Conservation (phyloP, 225 moss, liverwort and hornwort genomes). For the Polytrichum formosum region DNA sequence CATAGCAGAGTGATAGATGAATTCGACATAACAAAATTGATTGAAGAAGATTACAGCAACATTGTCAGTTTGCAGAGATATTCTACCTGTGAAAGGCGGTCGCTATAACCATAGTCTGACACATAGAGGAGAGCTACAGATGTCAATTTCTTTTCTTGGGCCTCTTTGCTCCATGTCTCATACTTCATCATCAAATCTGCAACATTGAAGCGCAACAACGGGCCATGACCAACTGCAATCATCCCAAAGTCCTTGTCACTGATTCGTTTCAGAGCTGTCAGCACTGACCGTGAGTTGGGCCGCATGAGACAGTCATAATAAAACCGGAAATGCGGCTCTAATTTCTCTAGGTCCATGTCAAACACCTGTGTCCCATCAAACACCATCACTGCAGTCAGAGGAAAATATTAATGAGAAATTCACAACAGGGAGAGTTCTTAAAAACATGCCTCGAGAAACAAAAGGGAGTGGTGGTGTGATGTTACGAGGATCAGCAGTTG, state of each 20-base stretch:
- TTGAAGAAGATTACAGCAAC: no score
- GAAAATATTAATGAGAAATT: neutral
- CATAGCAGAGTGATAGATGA: no score
- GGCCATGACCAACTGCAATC: constrained; percentile 84
- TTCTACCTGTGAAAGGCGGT: constrained; percentile 83
- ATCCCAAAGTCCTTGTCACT: constrained; percentile 62
- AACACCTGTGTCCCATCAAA: constrained; percentile 43
- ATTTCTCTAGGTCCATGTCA: constrained; percentile 64
- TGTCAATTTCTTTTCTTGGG: constrained; percentile 84
- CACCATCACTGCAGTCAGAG: neutral
- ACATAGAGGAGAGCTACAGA: constrained; percentile 78
- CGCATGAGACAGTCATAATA: constrained; percentile 98
- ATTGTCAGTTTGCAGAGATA: neutral
- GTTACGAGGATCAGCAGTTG: neutral
- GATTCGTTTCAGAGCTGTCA: constrained; percentile 75
- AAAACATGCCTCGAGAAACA: neutral
- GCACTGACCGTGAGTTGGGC: constrained; percentile 82
- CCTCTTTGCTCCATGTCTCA: constrained; percentile 81
- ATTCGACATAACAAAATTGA: no score
- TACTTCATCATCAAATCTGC: constrained; percentile 73
- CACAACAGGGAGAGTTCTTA: neutral
- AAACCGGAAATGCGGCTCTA: constrained; percentile 84
- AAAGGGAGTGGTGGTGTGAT: no score
- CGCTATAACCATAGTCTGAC: constrained; percentile 90
- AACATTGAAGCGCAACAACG: constrained; percentile 75